Base-by-base conservation (phyloP, 257 asterid genomes). In the Voacanga thouarsii region DNA sequence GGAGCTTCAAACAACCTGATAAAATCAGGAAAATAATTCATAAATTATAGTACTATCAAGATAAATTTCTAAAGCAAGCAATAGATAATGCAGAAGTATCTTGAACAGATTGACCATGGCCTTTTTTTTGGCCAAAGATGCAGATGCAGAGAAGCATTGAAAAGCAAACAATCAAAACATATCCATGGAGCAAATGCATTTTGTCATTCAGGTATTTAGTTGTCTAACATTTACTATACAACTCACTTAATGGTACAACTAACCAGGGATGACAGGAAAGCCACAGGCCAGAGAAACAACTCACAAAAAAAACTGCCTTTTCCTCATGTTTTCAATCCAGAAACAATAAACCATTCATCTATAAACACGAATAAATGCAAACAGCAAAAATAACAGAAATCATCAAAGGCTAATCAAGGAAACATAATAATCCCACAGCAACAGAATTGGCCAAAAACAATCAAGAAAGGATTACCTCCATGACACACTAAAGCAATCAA, bases 1-100 rank as follows among this genome's bases (percentile, higher is more conserved):
- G 88, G 81, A 93, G 92, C 88, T 89, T 89, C 90, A 96, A 85
- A 85, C 99, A 96, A 72, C 83, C 99, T 93, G 88, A 61, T 6
- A 77, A 72, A 5, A 50, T 37, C 50, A 68, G 33, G 71, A 68
- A 68, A 44, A 70, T 12, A 57, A 47, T 55, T 59, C 77, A 75
- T 44, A 18, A 75, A 24, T 23, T 7, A 33, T 61, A 53, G 28
- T 53, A 23, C 66, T 10, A 15, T 16, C 60, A 8, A 60, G 11
- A 10, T 14, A 37, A 19, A 57, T 15, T 28, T 63, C 4, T 23
- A 23, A 53, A 33, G 8, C 21, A 23, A 1, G 60, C 57, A 45
- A 51, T 43, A 49, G 44, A 41, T 12, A 45, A 3, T 39, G 26
- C 1, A 56, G 45, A 64, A 64, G 45, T 30, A 28, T 26, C 24